These are phyloP conservation scores for Lipomyces chichibuensis DNA, from an alignment of 805 yeast genomes.

Conservation along the genomic window DNA sequence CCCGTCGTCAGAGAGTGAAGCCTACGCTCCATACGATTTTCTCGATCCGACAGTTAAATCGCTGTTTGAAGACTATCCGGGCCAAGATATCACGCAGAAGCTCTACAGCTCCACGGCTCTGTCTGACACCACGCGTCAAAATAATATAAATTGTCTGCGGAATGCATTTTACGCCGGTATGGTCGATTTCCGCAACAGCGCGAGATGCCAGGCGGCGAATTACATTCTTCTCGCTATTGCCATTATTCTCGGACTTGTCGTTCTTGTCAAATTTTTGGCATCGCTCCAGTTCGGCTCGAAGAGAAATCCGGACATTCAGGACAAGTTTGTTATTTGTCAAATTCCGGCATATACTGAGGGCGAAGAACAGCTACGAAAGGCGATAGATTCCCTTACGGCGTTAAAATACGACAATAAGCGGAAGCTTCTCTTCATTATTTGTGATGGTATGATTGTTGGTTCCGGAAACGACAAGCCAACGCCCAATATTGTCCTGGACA, in stretches of 20 bases:
- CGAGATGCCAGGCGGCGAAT: slow-evolving; percentile 49
- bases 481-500: slow-evolving; percentile 56
- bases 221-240: slow-evolving; percentile 47
- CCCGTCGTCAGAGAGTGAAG: slow-evolving; percentile 36
- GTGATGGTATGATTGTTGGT: slow-evolving; percentile 66
- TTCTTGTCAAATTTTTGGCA: slow-evolving; percentile 47
- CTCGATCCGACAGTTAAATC: slow-evolving; percentile 43
- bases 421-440: slow-evolving; percentile 57
- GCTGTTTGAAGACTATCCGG: slow-evolving; percentile 44
- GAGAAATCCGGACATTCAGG: slow-evolving; percentile 46
- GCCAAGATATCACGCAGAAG: slow-evolving; percentile 45
- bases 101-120: slow-evolving; percentile 38
- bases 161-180: slow-evolving; percentile 45
- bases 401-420: slow-evolving; percentile 61
- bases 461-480: slow-evolving; percentile 61
- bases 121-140: slow-evolving; percentile 37
- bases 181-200: slow-evolving; percentile 47
- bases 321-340: slow-evolving; percentile 49
- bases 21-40: slow-evolving; percentile 44
- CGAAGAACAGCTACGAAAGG: slow-evolving; percentile 57
- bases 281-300: slow-evolving; percentile 47
- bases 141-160: slow-evolving; percentile 45
- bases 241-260: slow-evolving; percentile 45
- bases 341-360: slow-evolving; percentile 59
- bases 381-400: slow-evolving; percentile 61